Evolutionary conservation across 2,329 filamentous ascomycete genomes (phyloP), one percentile per base, ranked within the genome.

Genomic region (Pyrenophora graminea): DNA sequence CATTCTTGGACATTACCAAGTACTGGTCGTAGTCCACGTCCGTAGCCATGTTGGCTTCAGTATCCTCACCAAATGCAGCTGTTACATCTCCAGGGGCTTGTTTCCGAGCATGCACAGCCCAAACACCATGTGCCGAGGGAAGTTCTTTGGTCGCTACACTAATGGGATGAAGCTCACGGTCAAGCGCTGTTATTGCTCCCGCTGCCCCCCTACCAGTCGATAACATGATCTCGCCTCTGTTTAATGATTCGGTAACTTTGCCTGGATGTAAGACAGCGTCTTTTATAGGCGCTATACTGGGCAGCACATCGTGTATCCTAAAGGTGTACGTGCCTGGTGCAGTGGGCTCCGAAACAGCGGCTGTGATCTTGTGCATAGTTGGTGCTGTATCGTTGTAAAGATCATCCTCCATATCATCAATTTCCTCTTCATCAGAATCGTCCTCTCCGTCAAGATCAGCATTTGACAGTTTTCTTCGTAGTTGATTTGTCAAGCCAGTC

Each of bases 271-370:
- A 76, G 3, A 88, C 84, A 45, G 94, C 78, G 51, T 90, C 86
- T 58, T 84, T 85, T 61, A 96, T 87, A 1, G 92, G 91, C 0
- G 88, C 91, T 56, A 95, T 81, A 68, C 87, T 95, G 30, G 86
- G 76, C 6, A 97, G 77, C 7, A 79, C 80, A 71, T 97, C 93
- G 65, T 94, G 87, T 37, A 92, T 74, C 39, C 85, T 82, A 70
- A 97, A 95, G 3, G 76, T 79, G 60, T 93, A 84, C 43, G 88
- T 85, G 4, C 85, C 85, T 9, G 81, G 76, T 60, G 83, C 83
- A 17, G 74, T 78, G 15, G 74, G 63, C 17, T 73, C 69, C 7
- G 68, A 63, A 1, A 70, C 63, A 17, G 68, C 68, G 2, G 73
- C 69, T 0, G 70, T 68, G 8, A 70, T 64, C 51, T 72, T 70